These are phyloP conservation scores for Phytophthora multivora DNA, from an alignment of 352 stramenopile species.

Conservation along the genomic window DNA sequence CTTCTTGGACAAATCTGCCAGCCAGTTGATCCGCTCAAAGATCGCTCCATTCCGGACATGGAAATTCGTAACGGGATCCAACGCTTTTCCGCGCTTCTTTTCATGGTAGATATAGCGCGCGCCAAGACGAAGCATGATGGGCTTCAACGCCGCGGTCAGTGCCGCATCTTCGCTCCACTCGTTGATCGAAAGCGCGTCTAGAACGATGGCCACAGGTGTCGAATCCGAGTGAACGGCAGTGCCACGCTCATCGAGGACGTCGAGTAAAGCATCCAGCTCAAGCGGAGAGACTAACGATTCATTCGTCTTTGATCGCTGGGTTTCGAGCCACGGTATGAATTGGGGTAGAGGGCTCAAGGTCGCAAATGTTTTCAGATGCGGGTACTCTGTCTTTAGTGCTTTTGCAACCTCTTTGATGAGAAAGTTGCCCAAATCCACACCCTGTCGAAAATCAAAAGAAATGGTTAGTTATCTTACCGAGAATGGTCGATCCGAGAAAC, in stretches of 20 bases:
- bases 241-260: constrained; percentile 29
- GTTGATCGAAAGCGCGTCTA: constrained; percentile 47
- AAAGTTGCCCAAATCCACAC: constrained; percentile 95
- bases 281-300: constrained; percentile 38
- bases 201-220: constrained; percentile 37
- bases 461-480: neutral
- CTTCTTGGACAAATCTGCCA: constrained; percentile 78
- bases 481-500: neutral
- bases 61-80: constrained; percentile 87
- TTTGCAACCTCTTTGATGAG: constrained; percentile 96
- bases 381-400: constrained; percentile 66
- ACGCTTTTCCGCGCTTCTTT: constrained; percentile 83
- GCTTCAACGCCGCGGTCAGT: constrained; percentile 53
- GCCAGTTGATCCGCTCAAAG: constrained; percentile 88
- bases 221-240: constrained; percentile 3
- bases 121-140: constrained; percentile 69
- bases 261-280: constrained; percentile 36
- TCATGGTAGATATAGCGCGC: constrained; percentile 76
- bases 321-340: constrained; percentile 93
- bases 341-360: constrained; percentile 95
- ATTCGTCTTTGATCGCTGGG: constrained; percentile 56
- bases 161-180: constrained; percentile 54
- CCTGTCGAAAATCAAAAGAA: constrained; percentile 43
- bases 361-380: constrained; percentile 87
- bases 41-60: constrained; percentile 86